Evolutionary conservation across 108 stramenopile genomes (phyloP).

Genomic region (Skeletonema costatum): DNA sequence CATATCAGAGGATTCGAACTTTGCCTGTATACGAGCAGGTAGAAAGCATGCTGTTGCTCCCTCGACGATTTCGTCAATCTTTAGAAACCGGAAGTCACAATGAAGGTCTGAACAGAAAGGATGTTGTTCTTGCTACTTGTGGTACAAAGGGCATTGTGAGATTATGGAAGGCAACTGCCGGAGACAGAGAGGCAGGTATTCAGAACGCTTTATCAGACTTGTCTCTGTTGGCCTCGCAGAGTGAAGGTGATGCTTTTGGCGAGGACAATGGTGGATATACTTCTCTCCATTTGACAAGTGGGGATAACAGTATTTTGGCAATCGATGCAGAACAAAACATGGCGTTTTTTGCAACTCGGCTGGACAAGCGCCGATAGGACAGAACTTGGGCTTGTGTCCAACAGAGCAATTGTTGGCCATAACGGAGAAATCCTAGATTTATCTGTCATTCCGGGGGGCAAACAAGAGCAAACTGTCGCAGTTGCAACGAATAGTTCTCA

Average conservation of each 20-base stretch:
- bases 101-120: constrained; percentile 41
- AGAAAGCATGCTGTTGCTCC: constrained; percentile 71
- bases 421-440: constrained; percentile 95
- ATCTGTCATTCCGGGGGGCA: constrained; percentile 69
- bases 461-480: constrained; percentile 57
- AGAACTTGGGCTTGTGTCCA: constrained; percentile 14
- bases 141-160: constrained; percentile 79
- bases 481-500: constrained; percentile 95
- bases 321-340: constrained; percentile 93
- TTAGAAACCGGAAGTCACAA: constrained; percentile 34
- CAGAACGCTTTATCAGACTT: constrained; percentile 56
- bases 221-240: constrained; percentile 50
- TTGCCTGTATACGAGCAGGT: constrained; percentile 85
- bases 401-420: constrained; percentile 89
- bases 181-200: constrained; percentile 15
- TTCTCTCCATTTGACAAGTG: constrained; percentile 45
- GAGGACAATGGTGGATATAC: constrained; percentile 79
- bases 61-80: constrained; percentile 42
- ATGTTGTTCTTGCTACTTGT: constrained; percentile 66
- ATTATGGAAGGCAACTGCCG: constrained; percentile 62
- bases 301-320: constrained; percentile 43
- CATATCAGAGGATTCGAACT: constrained; percentile 73
- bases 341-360: constrained; percentile 61
- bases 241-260: constrained; percentile 64
- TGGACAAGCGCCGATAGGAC: constrained; percentile 23